A percentile compares a stretch with the other conserved stretches of the same genome.
These are phyloP conservation scores for Cytospora schulzeri DNA, from an alignment of 2,329 filamentous ascomycete species.

Conservation along the genomic window DNA sequence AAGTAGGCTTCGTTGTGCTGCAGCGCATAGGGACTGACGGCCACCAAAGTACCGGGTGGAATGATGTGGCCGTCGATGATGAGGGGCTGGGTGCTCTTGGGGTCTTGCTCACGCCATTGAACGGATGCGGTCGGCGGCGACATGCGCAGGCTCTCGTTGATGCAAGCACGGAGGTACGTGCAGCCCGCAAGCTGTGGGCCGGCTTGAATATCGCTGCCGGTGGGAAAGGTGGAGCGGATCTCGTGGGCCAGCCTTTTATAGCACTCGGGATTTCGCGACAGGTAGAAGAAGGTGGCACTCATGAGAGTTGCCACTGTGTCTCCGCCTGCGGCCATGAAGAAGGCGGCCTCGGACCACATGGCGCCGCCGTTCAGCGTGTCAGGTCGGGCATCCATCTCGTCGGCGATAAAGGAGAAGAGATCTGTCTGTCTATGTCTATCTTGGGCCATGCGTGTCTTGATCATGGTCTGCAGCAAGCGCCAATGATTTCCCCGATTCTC, in stretches of 20 bases:
- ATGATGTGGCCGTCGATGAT: conserved; percentile 13
- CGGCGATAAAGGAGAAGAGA: conserved; percentile 1
- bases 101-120: conserved; percentile 22
- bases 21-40: conserved; percentile 16
- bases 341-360: conserved; percentile 9
- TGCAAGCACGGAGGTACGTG: conserved; percentile 4
- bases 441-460: conserved; percentile 2
- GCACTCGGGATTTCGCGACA: background rate
- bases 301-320: conserved; percentile 3
- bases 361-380: background rate
- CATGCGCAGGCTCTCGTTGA: conserved; percentile 24
- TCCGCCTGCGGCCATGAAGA: conserved; percentile 15
- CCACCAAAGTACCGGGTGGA: conserved; percentile 22
- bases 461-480: conserved; percentile 2
- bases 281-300: conserved; percentile 6
- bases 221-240: conserved; percentile 8
- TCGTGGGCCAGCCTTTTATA: conserved; percentile 2
- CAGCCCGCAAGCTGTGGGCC: background rate
- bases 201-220: background rate
- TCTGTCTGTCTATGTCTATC: background rate
- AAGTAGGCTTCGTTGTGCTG: conserved; percentile 40
- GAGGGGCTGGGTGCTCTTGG: background rate
- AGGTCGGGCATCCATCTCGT: background rate
- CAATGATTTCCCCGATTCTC: too few relatives aligned
- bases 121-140: conserved; percentile 7